Percentiles rank a stretch among this genome's conserved stretches.
Evolutionary conservation across 2,329 filamentous ascomycete genomes (phyloP).

Genomic region (Colletotrichum lini): DNA sequence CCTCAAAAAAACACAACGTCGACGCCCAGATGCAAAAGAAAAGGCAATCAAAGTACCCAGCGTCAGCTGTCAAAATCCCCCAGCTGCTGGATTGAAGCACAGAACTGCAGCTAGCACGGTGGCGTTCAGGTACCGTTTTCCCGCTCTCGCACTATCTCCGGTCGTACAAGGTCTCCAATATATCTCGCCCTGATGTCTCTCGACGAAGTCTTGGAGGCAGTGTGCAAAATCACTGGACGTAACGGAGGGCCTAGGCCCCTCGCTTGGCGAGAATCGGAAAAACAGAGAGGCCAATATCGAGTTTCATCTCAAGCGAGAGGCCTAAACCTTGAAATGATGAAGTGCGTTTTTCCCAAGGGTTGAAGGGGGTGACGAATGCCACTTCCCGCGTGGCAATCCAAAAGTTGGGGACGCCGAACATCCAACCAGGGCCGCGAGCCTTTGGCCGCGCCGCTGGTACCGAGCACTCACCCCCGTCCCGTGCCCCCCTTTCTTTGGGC

Average conservation of each 20-base stretch:
- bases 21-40: background rate
- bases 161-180: slow-evolving; percentile 28
- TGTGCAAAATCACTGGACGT: slow-evolving; percentile 18
- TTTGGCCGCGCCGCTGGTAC: slow-evolving; percentile 23
- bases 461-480: slow-evolving; percentile 6
- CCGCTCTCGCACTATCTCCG: background rate
- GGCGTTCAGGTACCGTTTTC: slow-evolving; percentile 30
- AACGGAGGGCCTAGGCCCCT: background rate
- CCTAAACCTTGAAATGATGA: background rate
- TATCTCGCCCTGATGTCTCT: slow-evolving; percentile 10
- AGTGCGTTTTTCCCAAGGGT: background rate
- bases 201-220: background rate
- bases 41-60: background rate
- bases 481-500: background rate
- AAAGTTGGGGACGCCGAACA: background rate
- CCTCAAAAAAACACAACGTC: background rate
- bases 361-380: slow-evolving; percentile 2
- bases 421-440: slow-evolving; percentile 28
- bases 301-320: background rate
- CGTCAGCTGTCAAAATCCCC: slow-evolving; percentile 16
- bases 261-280: slow-evolving; percentile 15
- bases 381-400: slow-evolving; percentile 33
- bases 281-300: background rate
- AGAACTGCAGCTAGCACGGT: slow-evolving; percentile 38
- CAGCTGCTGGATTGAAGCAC: slow-evolving; percentile 10